Base-by-base conservation (phyloP, 352 stramenopile species). In the Phytophthora sp. region DNA sequence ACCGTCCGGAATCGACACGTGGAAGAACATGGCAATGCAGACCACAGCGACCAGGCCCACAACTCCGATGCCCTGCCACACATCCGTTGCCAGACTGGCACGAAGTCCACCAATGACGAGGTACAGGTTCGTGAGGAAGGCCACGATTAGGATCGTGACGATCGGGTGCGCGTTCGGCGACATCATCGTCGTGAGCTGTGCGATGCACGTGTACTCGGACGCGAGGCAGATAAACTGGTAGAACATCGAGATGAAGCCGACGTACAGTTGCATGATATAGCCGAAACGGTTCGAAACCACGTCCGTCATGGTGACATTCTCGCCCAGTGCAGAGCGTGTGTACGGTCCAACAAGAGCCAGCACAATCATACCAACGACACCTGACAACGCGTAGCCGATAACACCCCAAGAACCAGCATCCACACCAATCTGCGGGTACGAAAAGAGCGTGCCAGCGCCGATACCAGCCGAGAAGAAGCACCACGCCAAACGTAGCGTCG, bases 211-310 rank as follows among this genome's bases (percentile, higher is more conserved):
- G 56, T 90, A 67, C 65, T 93, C 85, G 5, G 82, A 90, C 5
- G 76, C 79, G 18, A 93, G 63, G 36, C 79, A 93, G 71, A 93
- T 90, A 56, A 93, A 90, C 72, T 94, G 85, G 77, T 89, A 91
- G 50, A 94, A 91, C 33, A 91, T 69, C 16, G 85, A 79, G 44
- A 91, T 83, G 56, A 88, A 66, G 15, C 72, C 70, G 21, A 90
- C 69, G 71, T 91, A 91, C 9, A 83, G 66, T 42, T 93, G 82
- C 80, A 90, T 89, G 20, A 74, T 39, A 41, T 80, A 78, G 27
- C 82, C 83, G 52, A 88, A 94, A 24, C 83, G 79, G 39, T 86
- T 75, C 9, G 73, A 57, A 1, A 57, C 74, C 27, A 87, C 88
- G 63, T 93, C 82, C 24, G 77, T 90, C 69, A 93, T 77, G 46